Evolutionary conservation across 768 basidiomycete genomes (phyloP).

Genomic region (Rickenella mellea): DNA sequence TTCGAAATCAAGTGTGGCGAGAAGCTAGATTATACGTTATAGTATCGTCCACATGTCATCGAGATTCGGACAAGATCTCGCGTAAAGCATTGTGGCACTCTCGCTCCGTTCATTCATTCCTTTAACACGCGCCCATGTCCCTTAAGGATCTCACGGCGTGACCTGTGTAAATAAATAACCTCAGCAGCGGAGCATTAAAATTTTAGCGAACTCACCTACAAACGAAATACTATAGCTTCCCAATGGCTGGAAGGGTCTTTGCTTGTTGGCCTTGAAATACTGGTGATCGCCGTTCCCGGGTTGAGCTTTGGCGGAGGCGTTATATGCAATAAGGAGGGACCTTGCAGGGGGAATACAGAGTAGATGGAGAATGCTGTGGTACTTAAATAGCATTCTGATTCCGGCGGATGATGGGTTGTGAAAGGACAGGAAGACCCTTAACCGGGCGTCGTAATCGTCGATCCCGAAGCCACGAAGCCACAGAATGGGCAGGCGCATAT

Average conservation of each 20-base stretch:
- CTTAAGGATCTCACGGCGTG: constrained; percentile 70
- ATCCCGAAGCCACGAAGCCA: too few species aligned
- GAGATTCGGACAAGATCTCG: too few species aligned
- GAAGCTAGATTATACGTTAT: too few species aligned
- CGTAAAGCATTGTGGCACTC: too few species aligned
- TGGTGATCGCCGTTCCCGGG: constrained; percentile 25
- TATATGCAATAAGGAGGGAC: constrained; percentile 15
- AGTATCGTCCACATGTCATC: too few species aligned
- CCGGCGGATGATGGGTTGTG: constrained; percentile 21
- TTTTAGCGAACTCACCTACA: constrained; percentile 46
- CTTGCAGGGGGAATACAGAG: constrained; percentile 18
- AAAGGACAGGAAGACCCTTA: constrained; percentile 29
- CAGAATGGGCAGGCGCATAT: constrained; percentile 40
- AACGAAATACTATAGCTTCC: constrained; percentile 57
- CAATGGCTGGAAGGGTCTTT: constrained; percentile 23
- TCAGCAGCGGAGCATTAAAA: not conserved
- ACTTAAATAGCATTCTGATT: constrained; percentile 32
- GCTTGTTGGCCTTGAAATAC: constrained; percentile 22
- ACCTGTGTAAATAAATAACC: constrained; percentile 32
- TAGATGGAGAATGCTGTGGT: constrained; percentile 48
- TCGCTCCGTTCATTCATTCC: too few species aligned
- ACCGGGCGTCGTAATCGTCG: not conserved
- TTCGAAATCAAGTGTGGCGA: too few species aligned
- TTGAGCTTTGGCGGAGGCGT: constrained; percentile 11
- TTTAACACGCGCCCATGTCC: constrained; percentile 74